These are phyloP conservation scores for Rhodosporidiobolus sp. DNA, from an alignment of 768 basidiomycete species.

Conservation along the genomic window DNA sequence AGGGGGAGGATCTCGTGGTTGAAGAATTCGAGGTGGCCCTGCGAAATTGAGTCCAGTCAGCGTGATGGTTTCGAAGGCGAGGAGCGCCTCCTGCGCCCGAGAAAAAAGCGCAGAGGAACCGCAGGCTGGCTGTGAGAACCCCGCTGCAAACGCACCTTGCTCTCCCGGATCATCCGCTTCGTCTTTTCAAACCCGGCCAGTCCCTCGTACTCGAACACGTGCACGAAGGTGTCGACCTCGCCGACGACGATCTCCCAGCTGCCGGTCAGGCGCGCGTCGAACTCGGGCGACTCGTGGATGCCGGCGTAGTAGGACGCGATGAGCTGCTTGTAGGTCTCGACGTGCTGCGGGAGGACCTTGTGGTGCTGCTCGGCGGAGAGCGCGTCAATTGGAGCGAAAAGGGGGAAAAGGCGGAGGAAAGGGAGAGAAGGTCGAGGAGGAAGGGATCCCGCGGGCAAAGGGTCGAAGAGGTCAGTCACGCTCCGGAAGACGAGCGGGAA, in stretches of 20 bases:
- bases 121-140: too few relatives aligned
- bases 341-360: conserved; percentile 73
- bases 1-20: conserved; percentile 68
- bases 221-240: conserved; percentile 77
- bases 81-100: background rate
- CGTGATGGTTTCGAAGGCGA: background rate
- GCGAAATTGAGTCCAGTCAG: conserved; percentile 3
- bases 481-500: background rate
- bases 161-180: conserved; percentile 60
- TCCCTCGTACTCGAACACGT: conserved; percentile 80
- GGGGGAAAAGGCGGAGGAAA: background rate
- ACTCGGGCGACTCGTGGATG: conserved; percentile 66
- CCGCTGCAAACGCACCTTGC: conserved; percentile 62
- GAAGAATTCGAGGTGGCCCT: conserved; percentile 66
- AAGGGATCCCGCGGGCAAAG: background rate
- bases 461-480: background rate
- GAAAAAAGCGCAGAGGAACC: too few relatives aligned
- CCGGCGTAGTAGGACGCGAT: conserved; percentile 83
- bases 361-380: conserved; percentile 61
- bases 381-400: too few relatives aligned
- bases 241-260: conserved; percentile 91
- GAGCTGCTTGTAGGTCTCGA: conserved; percentile 79
- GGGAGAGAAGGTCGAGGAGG: conserved; percentile 5
- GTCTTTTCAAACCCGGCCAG: conserved; percentile 83
- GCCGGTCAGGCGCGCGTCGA: conserved; percentile 84